These are phyloP conservation scores for Sordariomycetes sp. DNA, from an alignment of 2,329 filamentous ascomycete genomes.

Conservation along the genomic window DNA sequence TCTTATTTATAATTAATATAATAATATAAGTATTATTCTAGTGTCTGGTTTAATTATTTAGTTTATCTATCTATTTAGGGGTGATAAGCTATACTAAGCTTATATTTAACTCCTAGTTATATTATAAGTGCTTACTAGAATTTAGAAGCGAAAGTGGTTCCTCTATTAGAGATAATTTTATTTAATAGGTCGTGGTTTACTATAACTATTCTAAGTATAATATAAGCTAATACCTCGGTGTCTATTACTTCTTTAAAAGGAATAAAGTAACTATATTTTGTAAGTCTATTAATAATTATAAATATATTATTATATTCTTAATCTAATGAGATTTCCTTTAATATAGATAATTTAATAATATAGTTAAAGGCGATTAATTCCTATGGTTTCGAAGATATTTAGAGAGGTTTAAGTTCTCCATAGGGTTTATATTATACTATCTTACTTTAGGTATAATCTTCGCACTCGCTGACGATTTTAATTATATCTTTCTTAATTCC, in stretches of 20 bases:
- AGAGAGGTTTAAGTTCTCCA: slow-evolving; percentile 5
- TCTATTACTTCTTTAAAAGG: slow-evolving; percentile 1
- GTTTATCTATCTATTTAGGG: not conserved
- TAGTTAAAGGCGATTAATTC: slow-evolving; percentile 6
- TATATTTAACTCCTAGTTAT: slow-evolving; percentile 2
- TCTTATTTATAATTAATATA: slow-evolving; percentile 2
- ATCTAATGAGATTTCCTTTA: slow-evolving; percentile 3
- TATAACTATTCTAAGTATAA: slow-evolving; percentile 4
- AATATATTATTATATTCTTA: slow-evolving; percentile 4
- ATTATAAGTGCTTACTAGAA: slow-evolving; percentile 2
- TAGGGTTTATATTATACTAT: slow-evolving; percentile 5
- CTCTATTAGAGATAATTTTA: slow-evolving; percentile 5
- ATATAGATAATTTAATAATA: slow-evolving; percentile 6
- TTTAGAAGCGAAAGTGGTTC: slow-evolving; percentile 2
- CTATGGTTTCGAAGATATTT: slow-evolving; percentile 4
- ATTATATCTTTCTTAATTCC: slow-evolving; percentile 2
- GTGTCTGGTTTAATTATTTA: not conserved
- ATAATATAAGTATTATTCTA: slow-evolving; percentile 3
- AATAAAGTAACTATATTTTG: slow-evolving; percentile 1
- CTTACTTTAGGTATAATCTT: slow-evolving; percentile 9
- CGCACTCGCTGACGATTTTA: slow-evolving; percentile 9
- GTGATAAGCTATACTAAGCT: slow-evolving; percentile 3
- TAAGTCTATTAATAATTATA: slow-evolving; percentile 4
- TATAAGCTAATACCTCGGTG: slow-evolving; percentile 4
- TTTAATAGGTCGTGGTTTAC: slow-evolving; percentile 3